Evolutionary conservation across 306 rosid species (phyloP).

Genomic region (Gastrolobium bilobum): DNA sequence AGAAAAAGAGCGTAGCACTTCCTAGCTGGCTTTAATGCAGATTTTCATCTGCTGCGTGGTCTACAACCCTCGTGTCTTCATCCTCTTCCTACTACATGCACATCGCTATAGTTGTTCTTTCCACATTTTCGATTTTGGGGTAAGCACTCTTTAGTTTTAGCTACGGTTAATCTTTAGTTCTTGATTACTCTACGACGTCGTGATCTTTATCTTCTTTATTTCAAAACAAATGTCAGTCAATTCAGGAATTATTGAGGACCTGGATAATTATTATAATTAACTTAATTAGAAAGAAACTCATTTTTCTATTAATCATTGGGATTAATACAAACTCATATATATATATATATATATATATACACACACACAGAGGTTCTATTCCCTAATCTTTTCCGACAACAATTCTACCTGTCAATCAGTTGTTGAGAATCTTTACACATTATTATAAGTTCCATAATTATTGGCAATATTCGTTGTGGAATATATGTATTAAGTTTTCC

Average conservation of each 20-base stretch:
- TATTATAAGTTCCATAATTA: slow-evolving; percentile 16
- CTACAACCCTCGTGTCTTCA: slow-evolving; percentile 43
- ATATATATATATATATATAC: too few relatives aligned
- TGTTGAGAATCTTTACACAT: slow-evolving; percentile 24
- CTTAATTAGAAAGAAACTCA: not conserved
- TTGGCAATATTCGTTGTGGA: slow-evolving; percentile 25
- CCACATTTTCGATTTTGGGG: not conserved
- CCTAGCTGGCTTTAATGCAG: slow-evolving; percentile 56
- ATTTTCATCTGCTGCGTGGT: slow-evolving; percentile 36
- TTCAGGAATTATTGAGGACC: slow-evolving; percentile 32
- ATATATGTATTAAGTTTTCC: not conserved
- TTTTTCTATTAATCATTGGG: not conserved
- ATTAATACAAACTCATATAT: not conserved
- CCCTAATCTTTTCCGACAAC: slow-evolving; percentile 23
- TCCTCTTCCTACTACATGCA: slow-evolving; percentile 16
- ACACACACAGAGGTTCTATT: not conserved
- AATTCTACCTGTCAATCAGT: slow-evolving; percentile 39
- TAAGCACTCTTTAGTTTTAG: not conserved
- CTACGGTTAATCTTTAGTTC: not conserved
- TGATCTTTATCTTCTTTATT: not conserved
- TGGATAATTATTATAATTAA: slow-evolving; percentile 4
- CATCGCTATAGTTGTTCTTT: not conserved
- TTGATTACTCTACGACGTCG: not conserved
- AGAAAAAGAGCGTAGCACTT: slow-evolving; percentile 35
- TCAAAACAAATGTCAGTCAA: slow-evolving; percentile 1